A percentile compares a stretch with the other conserved stretches of the same genome.
Conservation (phyloP, 306 rosid species). For the Urtica urens region DNA sequence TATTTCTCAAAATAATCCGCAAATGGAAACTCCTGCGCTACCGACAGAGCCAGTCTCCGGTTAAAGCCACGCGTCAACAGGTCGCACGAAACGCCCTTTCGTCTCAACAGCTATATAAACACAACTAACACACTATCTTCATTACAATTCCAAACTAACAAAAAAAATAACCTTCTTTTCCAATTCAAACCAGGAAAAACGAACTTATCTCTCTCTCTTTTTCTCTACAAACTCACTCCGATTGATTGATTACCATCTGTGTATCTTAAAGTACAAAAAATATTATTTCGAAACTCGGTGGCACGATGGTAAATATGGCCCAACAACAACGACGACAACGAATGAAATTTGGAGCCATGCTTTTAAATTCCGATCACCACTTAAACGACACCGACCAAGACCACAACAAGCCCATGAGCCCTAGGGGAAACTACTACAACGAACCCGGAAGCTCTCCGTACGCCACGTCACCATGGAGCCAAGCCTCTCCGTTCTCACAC, state of each 20-base stretch:
- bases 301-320: conserved; percentile 28
- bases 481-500: conserved; percentile 39
- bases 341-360: conserved; percentile 36
- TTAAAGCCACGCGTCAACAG: conserved; percentile 17
- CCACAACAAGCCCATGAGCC: neutral
- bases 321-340: conserved; percentile 19
- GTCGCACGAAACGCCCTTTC: conserved; percentile 10
- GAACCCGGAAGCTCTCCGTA: conserved; percentile 36
- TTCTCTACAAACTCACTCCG: neutral
- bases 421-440: neutral
- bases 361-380: conserved; percentile 50
- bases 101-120: conserved; percentile 9
- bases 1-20: neutral
- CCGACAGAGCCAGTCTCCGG: conserved; percentile 17
- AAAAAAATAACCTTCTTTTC: neutral
- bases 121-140: conserved; percentile 6
- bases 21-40: conserved; percentile 15
- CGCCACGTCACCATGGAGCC: conserved; percentile 57
- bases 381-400: conserved; percentile 3
- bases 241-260: too few relatives aligned
- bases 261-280: too few relatives aligned
- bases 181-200: neutral
- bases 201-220: neutral
- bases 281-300: conserved; percentile 21
- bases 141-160: neutral